Conservation (phyloP, 192 early-diverging fungal genomes). For the Entomortierella lignicola region DNA sequence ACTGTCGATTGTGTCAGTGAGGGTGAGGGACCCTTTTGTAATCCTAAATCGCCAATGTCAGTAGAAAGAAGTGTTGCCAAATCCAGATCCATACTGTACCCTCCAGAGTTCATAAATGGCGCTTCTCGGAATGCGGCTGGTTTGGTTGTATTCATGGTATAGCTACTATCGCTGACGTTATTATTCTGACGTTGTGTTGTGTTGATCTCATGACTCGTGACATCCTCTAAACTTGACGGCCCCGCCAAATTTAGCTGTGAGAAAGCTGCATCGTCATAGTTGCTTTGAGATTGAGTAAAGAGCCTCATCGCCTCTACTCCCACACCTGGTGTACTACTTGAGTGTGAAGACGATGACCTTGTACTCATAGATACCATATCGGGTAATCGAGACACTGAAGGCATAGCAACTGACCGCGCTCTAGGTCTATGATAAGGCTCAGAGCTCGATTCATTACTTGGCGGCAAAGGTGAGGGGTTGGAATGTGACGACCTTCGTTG, state of each 20-base stretch:
- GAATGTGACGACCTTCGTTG: neutral
- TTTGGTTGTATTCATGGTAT: neutral
- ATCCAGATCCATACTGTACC: constrained; percentile 1
- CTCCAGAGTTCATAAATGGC: neutral
- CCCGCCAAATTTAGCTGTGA: neutral
- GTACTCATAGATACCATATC: no score
- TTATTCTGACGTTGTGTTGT: neutral
- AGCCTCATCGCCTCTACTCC: neutral
- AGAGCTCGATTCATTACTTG: neutral
- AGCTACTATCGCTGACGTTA: neutral
- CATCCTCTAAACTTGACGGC: neutral
- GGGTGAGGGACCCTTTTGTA: constrained; percentile 5
- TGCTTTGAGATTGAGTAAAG: neutral
- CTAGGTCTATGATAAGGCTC: neutral
- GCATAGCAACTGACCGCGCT: neutral
- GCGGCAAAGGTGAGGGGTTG: neutral
- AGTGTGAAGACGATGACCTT: neutral
- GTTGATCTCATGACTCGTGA: no score
- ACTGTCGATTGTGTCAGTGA: constrained; percentile 9
- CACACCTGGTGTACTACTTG: neutral
- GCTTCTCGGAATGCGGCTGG: neutral
- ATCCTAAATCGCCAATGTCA: neutral
- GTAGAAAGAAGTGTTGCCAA: constrained; percentile 11
- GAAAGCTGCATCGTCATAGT: neutral
- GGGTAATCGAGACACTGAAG: neutral